Base-by-base conservation (phyloP, 2,329 filamentous ascomycete genomes). In the Keithomyces neogunnii region DNA sequence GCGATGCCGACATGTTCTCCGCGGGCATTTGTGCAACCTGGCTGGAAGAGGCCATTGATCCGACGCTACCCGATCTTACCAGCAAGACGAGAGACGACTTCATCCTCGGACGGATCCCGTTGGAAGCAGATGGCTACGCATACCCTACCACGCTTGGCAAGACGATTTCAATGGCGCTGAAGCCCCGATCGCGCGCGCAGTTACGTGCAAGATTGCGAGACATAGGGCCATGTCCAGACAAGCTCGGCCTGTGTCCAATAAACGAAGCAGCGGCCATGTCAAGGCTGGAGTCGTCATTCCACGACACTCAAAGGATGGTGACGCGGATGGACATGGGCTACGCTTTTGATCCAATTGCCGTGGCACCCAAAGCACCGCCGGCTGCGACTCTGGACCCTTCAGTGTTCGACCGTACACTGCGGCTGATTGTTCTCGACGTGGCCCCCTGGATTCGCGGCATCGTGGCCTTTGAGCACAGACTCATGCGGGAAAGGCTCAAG, bases 361-460 rank as follows among this genome's bases (percentile, higher is more conserved):
- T 70, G 2, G 69, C 74, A 0, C 76, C 77, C 32, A 77, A 75
- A 55, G 60, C 65, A 2, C 55, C 62, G 50, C 46, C 57, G 19
- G 59, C 60, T 13, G 57, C 62, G 6, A 73, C 73, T 43, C 73
- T 89, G 1, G 80, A 82, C 35, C 76, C 86, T 0, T 91, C 88
- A 0, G 82, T 86, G 0, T 89, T 96, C 57, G 89, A 96, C 60
- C 81, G 87, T 43, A 82, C 82, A 0, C 71, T 86, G 59, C 65
- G 68, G 0, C 73, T 84, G 26, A 81, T 96, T 33, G 76, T 80
- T 0, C 71, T 85, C 10, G 93, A 99, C 56, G 74, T 97, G 2
- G 91, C 90, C 0, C 93, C 95, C 0, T 97, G 89, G 65, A 80
- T 97, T n/a, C 86, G 95, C 9, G 77, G 78, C 38, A 97, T 99